Conservation (phyloP, 345 rosid species). For the Erucastrum elatum region DNA sequence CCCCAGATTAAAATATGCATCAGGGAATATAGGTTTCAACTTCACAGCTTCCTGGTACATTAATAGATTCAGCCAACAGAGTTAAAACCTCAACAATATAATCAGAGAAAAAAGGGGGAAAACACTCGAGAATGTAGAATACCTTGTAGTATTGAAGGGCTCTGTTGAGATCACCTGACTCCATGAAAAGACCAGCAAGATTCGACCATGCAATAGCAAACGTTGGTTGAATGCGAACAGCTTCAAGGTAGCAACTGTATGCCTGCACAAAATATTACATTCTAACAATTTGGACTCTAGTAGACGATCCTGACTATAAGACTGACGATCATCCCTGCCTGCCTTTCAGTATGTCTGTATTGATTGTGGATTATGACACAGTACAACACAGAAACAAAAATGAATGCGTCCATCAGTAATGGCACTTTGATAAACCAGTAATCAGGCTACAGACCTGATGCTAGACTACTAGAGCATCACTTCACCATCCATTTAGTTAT, state of each 20-base stretch:
- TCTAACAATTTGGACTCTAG: conserved; percentile 69
- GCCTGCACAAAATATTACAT: conserved; percentile 94
- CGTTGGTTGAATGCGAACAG: conserved; percentile 89
- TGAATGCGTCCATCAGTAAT: conserved; percentile 66
- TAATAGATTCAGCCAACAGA: conserved; percentile 19
- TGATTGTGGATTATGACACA: conserved; percentile 60
- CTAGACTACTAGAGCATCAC: conserved; percentile 27
- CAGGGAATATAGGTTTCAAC: conserved; percentile 84
- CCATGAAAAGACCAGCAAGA: conserved; percentile 99
- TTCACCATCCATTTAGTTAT: conserved; percentile 25
- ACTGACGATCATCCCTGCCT: conserved; percentile 80
- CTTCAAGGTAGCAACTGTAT: conserved; percentile 93
- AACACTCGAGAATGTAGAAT: conserved; percentile 14
- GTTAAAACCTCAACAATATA: not conserved
- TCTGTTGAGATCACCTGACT: conserved; percentile 88
- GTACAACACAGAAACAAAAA: conserved; percentile 66
- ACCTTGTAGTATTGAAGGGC: conserved; percentile 98
- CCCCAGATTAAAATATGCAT: conserved; percentile 96
- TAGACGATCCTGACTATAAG: conserved; percentile 74
- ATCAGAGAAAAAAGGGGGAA: not conserved
- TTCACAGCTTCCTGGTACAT: conserved; percentile 88
- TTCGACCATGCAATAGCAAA: conserved; percentile 99
- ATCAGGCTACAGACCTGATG: conserved; percentile 35
- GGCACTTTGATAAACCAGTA: conserved; percentile 42
- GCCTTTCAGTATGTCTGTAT: conserved; percentile 70